Base-by-base conservation (phyloP, 441 rosid genomes). In the Adansonia grandidieri region DNA sequence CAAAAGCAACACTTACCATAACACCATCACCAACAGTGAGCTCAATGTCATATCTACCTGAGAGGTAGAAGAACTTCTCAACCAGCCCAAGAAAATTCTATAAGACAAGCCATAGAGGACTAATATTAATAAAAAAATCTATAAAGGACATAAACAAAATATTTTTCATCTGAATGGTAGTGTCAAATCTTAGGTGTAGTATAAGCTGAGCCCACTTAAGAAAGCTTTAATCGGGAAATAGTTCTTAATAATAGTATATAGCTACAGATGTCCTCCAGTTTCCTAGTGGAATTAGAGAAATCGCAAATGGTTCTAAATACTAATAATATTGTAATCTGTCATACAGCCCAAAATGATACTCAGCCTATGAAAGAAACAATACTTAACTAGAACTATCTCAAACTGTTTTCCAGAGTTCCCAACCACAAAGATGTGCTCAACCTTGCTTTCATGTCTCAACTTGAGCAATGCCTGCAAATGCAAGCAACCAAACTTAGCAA, bases 81-180 rank as follows among this genome's bases (percentile, higher is more conserved):
- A 96, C 96, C 81, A 93, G 84, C 71, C 96, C 92, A 24, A 92
- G 96, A 82, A 96, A 94, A 86, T 93, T 97, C 98, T 94, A 69
- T 84, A 79, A 58, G 78, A 81, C 22, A 84, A 76, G 61, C 72
- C 37, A 70, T 70, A 77, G 73, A 75, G 71, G 78, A 77, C 67
- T 68, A 76, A 60, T 51, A 70, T 19, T 15, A 69, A n/a, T 47
- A 15, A 74, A 13, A 47, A 11, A 24, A 48, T 63, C 1, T 14
- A 22, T 13, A 22, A 57, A 42, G 5, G 9, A 56, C 20, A 54
- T 2, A 57, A 24, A 22, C 32, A 15, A 3, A 37, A 73, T 57
- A 11, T 1, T 51, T 14, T 28, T 5, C 11, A 50, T 57, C 40
- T 19, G 28, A 69, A 70, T 22, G 5, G 37, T 4, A 67, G n/a